Conservation (phyloP, 2,329 filamentous ascomycete species). For the Fusarium albosuccineum region DNA sequence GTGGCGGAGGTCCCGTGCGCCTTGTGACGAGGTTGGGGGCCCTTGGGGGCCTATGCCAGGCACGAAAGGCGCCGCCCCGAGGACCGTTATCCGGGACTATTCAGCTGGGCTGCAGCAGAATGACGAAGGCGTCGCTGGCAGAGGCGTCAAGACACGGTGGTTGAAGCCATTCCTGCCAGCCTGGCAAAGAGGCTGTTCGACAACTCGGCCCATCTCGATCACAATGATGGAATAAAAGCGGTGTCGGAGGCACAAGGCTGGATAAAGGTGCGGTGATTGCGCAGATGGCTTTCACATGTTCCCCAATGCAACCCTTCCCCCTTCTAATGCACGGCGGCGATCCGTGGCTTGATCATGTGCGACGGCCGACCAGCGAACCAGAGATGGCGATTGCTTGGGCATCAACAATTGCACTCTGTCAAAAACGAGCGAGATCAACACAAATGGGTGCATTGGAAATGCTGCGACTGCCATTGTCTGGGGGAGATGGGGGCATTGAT, state of each 20-base stretch:
- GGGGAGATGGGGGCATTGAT: too few relatives aligned
- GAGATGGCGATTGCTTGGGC: constrained; percentile 5
- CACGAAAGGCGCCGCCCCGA: constrained; percentile 12
- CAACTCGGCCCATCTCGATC: neutral
- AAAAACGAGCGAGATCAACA: too few relatives aligned
- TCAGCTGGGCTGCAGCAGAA: too few relatives aligned
- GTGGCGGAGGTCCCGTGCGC: constrained; percentile 28
- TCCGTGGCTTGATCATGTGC: constrained; percentile 39
- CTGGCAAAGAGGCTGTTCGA: neutral
- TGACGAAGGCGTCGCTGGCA: neutral
- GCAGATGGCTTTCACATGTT: constrained; percentile 36
- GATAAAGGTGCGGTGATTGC: constrained; percentile 22
- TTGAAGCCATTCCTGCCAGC: neutral
- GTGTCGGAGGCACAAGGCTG: constrained; percentile 14
- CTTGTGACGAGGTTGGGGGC: constrained; percentile 9
- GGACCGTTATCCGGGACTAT: too few relatives aligned
- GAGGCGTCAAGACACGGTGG: neutral
- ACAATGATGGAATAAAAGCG: neutral
- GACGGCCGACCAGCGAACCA: constrained; percentile 7
- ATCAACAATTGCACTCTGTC: neutral
- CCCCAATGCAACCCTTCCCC: constrained; percentile 23
- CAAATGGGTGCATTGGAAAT: too few relatives aligned
- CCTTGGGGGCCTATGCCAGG: constrained; percentile 27
- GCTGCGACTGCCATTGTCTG: too few relatives aligned
- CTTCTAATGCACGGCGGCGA: constrained; percentile 32